Base-by-base conservation (phyloP, 1,284 basidiomycete genomes). In the Papiliotrema laurentii region DNA sequence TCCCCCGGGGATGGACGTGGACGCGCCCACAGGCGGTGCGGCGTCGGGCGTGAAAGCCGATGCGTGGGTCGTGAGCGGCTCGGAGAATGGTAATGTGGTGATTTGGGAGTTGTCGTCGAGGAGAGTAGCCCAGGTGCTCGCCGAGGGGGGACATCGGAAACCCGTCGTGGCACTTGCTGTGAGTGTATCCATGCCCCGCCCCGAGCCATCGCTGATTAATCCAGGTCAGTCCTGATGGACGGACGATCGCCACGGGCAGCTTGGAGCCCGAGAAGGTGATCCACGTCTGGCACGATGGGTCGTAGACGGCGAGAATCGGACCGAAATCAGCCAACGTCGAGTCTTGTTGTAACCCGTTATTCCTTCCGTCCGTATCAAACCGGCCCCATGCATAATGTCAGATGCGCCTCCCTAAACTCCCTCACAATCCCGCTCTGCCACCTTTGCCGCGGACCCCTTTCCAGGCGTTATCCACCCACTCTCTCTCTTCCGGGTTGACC, bases 81-180 rank as follows among this genome's bases (percentile, higher is more conserved):
- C 87, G 48, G 94, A 97, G 75, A 92, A 97, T 65, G 80, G 82
- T 54, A 88, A 86, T 60, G 76, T 94, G 14, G 85, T 88, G 55
- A 76, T 96, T 22, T 98, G 92, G 91, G 87, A 97, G 69, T 66
- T 97, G 46, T 92, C 97, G 70, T 85, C 81, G 3, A 80, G 90
- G 27, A 78, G 86, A 59, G 75, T 93, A 5, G 72, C 86, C 6
- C 84, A 87, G 61, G 75, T 82, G 0, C 76, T 94, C 16, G 82
- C 86, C 56, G 89, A 54, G 5, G 36, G 24, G 3, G 53, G 51
- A 1, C 60, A 64, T 53, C 34, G 31, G 21, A 48, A 31, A 6
- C 57, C 69, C 5, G 61, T 71, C 2, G 56, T 74, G 22, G 72
- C 71, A 6, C 28, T 74, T n/a, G 70, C 70, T 4, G 69, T 71